Percentiles rank a stretch among this genome's conserved stretches.
Conservation (phyloP, 371 early-diverging fungal genomes). For the Circinella minor region DNA sequence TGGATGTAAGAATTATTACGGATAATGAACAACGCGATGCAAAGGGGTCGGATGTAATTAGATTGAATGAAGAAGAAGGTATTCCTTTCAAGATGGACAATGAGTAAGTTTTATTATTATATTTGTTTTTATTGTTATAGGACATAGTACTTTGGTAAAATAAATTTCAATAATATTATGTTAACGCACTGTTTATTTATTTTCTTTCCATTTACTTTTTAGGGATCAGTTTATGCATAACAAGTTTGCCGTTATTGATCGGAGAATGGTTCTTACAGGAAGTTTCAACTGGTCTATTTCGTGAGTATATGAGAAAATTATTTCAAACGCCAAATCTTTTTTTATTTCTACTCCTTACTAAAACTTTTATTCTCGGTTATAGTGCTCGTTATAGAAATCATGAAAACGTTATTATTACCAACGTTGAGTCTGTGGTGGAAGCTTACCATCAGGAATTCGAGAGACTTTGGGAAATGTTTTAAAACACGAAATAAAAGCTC, state of each 20-base stretch:
- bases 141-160: neutral
- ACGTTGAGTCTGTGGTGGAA: conserved; percentile 52
- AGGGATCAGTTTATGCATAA: conserved; percentile 67
- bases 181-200: neutral
- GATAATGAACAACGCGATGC: conserved; percentile 66
- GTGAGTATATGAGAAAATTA: conserved; percentile 27
- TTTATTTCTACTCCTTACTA: neutral
- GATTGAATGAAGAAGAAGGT: conserved; percentile 46
- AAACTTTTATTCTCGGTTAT: conserved; percentile 23
- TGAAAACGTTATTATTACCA: conserved; percentile 65
- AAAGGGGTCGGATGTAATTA: conserved; percentile 57
- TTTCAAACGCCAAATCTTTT: neutral
- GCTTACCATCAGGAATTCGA: conserved; percentile 62
- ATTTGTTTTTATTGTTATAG: neutral
- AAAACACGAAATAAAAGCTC: neutral
- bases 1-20: conserved; percentile 59
- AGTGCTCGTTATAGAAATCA: conserved; percentile 63
- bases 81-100: conserved; percentile 53
- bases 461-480: conserved; percentile 55
- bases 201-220: neutral
- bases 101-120: conserved; percentile 20
- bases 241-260: conserved; percentile 70
- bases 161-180: neutral
- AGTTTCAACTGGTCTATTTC: conserved; percentile 58
- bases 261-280: conserved; percentile 47